These are phyloP conservation scores for Aspergillus steynii DNA, from an alignment of 495 filamentous ascomycete genomes.

Conservation along the genomic window DNA sequence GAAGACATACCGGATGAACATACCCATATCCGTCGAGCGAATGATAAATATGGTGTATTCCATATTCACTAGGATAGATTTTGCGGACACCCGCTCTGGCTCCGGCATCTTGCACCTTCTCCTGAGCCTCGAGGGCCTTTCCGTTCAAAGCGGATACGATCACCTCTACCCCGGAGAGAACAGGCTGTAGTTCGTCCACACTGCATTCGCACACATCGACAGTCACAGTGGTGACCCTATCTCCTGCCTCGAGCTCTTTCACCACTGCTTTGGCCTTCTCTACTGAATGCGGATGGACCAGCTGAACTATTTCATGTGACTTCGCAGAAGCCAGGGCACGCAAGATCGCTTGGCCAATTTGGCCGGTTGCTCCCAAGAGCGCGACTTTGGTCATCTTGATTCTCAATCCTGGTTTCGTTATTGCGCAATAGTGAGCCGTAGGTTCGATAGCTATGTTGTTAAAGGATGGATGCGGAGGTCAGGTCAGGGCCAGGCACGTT, in stretches of 20 bases:
- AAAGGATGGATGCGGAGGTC: no score
- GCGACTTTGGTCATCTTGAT: slow-evolving; percentile 8
- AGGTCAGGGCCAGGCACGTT: neutral
- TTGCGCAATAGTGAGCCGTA: no score
- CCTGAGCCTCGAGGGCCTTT: slow-evolving; percentile 4
- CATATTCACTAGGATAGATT: slow-evolving; percentile 12
- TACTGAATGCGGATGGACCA: slow-evolving; percentile 8
- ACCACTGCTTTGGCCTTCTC: neutral
- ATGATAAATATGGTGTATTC: slow-evolving; percentile 7
- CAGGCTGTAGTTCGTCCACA: neutral
- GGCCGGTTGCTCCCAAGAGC: slow-evolving; percentile 20
- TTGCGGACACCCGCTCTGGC: slow-evolving; percentile 2
- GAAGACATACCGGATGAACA: slow-evolving; percentile 13
- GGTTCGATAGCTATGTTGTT: no score
- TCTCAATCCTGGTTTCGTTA: no score
- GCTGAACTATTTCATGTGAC: neutral
- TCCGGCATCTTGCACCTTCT: slow-evolving; percentile 8
- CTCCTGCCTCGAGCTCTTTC: neutral
- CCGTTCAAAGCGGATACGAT: slow-evolving; percentile 11
- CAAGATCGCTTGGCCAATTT: slow-evolving; percentile 15
- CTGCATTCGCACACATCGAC: slow-evolving; percentile 1
- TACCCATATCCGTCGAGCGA: slow-evolving; percentile 9
- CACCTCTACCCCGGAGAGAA: slow-evolving; percentile 6
- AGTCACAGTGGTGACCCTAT: neutral
- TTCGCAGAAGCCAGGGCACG: slow-evolving; percentile 8